Evolutionary conservation across 108 stramenopile genomes (phyloP).

Genomic region (Cylindrotheca closterium): DNA sequence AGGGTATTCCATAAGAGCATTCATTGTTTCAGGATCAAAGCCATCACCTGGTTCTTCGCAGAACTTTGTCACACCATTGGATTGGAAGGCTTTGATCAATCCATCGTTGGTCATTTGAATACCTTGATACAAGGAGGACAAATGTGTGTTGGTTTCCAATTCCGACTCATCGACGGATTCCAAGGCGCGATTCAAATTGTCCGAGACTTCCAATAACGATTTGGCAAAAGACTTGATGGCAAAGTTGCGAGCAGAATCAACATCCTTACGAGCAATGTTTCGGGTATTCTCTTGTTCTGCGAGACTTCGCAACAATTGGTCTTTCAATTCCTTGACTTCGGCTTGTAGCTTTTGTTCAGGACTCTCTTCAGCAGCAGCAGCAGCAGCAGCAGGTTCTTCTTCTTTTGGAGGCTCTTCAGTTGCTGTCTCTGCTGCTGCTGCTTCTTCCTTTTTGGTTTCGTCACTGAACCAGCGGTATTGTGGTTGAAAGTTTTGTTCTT

Average conservation of each 20-base stretch:
- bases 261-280: conserved; percentile 88
- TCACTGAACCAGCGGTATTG: conserved; percentile 3
- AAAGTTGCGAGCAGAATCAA: conserved; percentile 78
- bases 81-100: conserved; percentile 80
- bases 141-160: conserved; percentile 35
- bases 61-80: conserved; percentile 82
- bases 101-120: conserved; percentile 91
- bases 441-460: background rate
- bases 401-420: conserved; percentile 18
- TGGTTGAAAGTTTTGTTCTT: background rate
- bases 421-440: conserved; percentile 1
- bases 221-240: conserved; percentile 90
- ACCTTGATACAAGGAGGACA: conserved; percentile 80
- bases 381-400: conserved; percentile 10
- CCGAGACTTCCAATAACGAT: conserved; percentile 86
- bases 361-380: conserved; percentile 8
- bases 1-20: conserved; percentile 92
- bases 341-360: conserved; percentile 47
- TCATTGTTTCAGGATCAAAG: conserved; percentile 95
- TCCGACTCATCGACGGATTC: conserved; percentile 62
- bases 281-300: conserved; percentile 98
- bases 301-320: conserved; percentile 79
- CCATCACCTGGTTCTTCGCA: conserved; percentile 83
- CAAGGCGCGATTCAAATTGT: conserved; percentile 89
- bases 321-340: conserved; percentile 71